Evolutionary conservation across 2,329 filamentous ascomycete genomes (phyloP), one percentile per base, ranked within the genome.

Genomic region (Pseudocercospora fuligena): DNA sequence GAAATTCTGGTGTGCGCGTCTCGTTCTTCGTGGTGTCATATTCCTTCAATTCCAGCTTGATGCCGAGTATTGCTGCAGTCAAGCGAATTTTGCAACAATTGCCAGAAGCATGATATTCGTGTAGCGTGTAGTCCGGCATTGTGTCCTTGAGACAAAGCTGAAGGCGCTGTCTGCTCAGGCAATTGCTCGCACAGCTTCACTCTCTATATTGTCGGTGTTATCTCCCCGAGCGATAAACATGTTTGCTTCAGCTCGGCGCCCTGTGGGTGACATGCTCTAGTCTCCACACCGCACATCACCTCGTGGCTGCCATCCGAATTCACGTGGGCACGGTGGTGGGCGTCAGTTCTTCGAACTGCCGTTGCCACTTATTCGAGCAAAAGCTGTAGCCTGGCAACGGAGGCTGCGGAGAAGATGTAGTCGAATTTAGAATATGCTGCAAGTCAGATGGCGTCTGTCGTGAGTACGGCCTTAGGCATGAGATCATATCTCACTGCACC

Each of bases 51-150:
- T 57, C 46, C 43, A 67, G 43, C 40, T 63, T 63, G 7, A 43
- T 53, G 25, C 60, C 60, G 8, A 65, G 61, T 1, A 68, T 57
- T 14, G 63, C 21, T 53, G 66, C 68, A 12, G 63, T 61, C 12
- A 68, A 63, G 2, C 66, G 58, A 21, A 70, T 63, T 27, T 70
- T 70, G 66, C 68, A 70, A 58, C 62, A 68, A 21, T 70, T 70
- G n/a, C 66, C 68, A 12, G 68, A 70, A 9, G 21, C 33, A 21
- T 60, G 31, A 25, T 65, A 47, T 53, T 70, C 53, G 47, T 68
- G 66, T 4, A 70, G 63, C 16, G 58, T 64, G 54, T 66, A 61
- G 16, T 61, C 12, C 31, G 31, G 21, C 63, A 65, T 68, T 5
- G 23, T 60, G 58, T 16, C 11, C 19, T 56, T 31, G 46, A 23